Percentiles rank a stretch among this genome's conserved stretches.
Evolutionary conservation across 345 rosid genomes (phyloP).

Genomic region (Litchi chinensis): DNA sequence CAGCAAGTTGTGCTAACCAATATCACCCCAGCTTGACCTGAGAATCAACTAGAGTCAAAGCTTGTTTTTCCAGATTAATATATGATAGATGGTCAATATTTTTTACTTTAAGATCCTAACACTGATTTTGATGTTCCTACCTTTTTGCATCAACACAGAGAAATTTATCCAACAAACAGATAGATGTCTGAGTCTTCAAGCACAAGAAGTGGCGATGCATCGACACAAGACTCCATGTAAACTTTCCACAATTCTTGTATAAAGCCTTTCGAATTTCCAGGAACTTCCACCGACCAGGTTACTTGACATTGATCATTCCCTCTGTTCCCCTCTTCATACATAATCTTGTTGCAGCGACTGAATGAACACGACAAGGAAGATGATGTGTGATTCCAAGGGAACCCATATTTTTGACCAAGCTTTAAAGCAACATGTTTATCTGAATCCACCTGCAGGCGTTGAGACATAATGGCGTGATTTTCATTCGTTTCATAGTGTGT

Average conservation of each 20-base stretch:
- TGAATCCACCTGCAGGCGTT: conserved; percentile 53
- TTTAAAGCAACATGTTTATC: conserved; percentile 25
- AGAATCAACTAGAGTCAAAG: neutral
- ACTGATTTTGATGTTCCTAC: conserved; percentile 32
- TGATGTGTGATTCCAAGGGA: conserved; percentile 46
- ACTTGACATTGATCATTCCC: conserved; percentile 29
- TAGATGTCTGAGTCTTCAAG: conserved; percentile 56
- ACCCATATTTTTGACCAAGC: conserved; percentile 19
- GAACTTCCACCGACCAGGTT: conserved; percentile 43
- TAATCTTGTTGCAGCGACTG: conserved; percentile 76
- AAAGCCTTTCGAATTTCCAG: conserved; percentile 42
- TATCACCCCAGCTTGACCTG: neutral
- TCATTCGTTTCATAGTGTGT: conserved; percentile 26
- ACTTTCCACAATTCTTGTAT: conserved; percentile 79
- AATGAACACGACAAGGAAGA: conserved; percentile 52
- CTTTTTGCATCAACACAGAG: conserved; percentile 69
- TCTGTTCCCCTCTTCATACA: conserved; percentile 36
- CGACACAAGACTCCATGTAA: conserved; percentile 88
- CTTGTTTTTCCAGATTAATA: neutral
- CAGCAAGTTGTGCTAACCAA: neutral
- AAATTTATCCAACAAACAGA: conserved; percentile 81
- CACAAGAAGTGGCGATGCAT: conserved; percentile 85
- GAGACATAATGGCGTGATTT: conserved; percentile 31
- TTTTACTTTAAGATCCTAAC: neutral
- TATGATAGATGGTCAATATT: neutral